These are phyloP conservation scores for Trypanosoma boissoni DNA, from an alignment of 208 protist genomes.

Conservation along the genomic window DNA sequence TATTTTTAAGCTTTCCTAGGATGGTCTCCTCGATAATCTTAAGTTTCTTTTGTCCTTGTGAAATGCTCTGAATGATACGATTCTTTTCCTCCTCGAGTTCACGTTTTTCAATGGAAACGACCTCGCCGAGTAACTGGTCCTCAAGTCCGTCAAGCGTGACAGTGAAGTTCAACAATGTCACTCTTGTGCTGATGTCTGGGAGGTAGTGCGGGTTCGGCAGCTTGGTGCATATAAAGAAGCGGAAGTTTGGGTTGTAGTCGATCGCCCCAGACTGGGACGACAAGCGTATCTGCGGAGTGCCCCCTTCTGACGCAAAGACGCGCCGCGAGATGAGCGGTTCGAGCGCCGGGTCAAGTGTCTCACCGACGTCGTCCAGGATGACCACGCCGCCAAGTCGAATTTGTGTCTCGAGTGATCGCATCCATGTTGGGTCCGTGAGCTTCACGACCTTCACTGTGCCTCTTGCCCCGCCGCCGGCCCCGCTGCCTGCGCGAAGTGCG, in stretches of 20 bases:
- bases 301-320: slow-evolving; percentile 78
- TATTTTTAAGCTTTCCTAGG: slow-evolving; percentile 83
- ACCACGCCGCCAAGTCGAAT: slow-evolving; percentile 92
- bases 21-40: slow-evolving; percentile 93
- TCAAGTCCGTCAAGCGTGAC: slow-evolving; percentile 94
- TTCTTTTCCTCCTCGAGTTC: slow-evolving; percentile 95
- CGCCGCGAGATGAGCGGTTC: slow-evolving; percentile 91
- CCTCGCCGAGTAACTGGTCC: slow-evolving; percentile 94
- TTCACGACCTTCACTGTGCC: slow-evolving; percentile 78
- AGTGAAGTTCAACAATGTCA: slow-evolving; percentile 97
- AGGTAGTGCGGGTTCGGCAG: slow-evolving; percentile 95
- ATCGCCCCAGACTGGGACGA: slow-evolving; percentile 86
- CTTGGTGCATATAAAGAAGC: slow-evolving; percentile 95
- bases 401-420: slow-evolving; percentile 90
- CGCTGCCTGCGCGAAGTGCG: slow-evolving; percentile 28
- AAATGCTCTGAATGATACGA: slow-evolving; percentile 89
- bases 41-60: slow-evolving; percentile 91
- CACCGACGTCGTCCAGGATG: slow-evolving; percentile 94
- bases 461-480: slow-evolving; percentile 21
- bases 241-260: slow-evolving; percentile 91
- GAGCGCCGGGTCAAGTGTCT: slow-evolving; percentile 93
- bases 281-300: slow-evolving; percentile 79
- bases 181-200: slow-evolving; percentile 95
- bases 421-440: slow-evolving; percentile 89
- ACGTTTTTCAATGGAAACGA: slow-evolving; percentile 92